Evolutionary conservation across 352 stramenopile genomes (phyloP).

Genomic region (Elongisporangium prolatum): DNA sequence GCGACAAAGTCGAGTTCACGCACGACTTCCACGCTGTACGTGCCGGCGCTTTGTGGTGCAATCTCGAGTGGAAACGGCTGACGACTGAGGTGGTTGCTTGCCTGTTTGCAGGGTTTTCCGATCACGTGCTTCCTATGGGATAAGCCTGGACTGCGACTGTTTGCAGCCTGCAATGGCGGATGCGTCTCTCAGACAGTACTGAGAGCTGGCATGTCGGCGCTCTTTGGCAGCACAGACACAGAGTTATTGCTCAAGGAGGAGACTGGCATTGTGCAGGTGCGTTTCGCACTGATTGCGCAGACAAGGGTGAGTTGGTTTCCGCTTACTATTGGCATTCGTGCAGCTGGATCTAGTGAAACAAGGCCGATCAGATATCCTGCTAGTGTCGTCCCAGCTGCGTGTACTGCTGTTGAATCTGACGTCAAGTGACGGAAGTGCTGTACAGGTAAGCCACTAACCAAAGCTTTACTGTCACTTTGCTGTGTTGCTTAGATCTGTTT

Average conservation of each 20-base stretch:
- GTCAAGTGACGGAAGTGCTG: constrained; percentile 56
- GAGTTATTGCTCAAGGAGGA: constrained; percentile 85
- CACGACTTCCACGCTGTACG: constrained; percentile 76
- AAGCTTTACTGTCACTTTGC: background rate
- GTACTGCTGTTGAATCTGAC: constrained; percentile 78
- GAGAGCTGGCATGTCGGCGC: constrained; percentile 71
- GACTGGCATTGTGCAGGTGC: constrained; percentile 77
- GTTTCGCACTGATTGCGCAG: constrained; percentile 4
- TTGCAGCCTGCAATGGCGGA: constrained; percentile 75
- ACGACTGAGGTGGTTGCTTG: background rate
- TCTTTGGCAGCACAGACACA: constrained; percentile 79
- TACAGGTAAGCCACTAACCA: constrained; percentile 25
- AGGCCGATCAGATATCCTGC: constrained; percentile 50
- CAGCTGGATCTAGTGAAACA: constrained; percentile 67
- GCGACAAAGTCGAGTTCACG: constrained; percentile 85
- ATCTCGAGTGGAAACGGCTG: background rate
- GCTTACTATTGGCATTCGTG: background rate
- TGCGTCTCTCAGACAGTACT: constrained; percentile 77
- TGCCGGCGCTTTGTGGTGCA: background rate
- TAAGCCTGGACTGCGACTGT: constrained; percentile 56
- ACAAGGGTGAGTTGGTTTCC: background rate
- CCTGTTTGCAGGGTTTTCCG: constrained; percentile 44
- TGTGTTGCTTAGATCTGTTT: background rate
- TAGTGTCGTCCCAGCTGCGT: constrained; percentile 81
- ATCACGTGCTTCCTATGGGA: constrained; percentile 85